Percentiles rank a stretch among this genome's conserved stretches.
phyloP scores from a whole-genome alignment of 2,329 filamentous ascomycete genomes.

The Orbilia ellipsospora region DNA sequence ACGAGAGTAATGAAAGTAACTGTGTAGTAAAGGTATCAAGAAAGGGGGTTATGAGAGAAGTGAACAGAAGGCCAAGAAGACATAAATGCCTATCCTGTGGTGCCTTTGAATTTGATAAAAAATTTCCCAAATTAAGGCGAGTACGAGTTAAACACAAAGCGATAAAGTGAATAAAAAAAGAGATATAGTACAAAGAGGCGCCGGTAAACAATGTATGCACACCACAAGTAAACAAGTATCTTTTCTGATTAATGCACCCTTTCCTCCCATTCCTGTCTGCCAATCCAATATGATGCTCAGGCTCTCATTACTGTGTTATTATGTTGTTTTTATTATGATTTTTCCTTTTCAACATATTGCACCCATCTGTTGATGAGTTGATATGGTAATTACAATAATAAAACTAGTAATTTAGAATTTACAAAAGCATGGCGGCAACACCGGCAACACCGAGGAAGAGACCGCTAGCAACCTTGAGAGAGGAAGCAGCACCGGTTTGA shows the following conservation, averaged over 20 bases:
- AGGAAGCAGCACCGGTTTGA: slow-evolving; percentile 56
- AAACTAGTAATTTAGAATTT: slow-evolving; percentile 25
- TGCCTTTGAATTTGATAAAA: slow-evolving; percentile 12
- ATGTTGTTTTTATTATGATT: background rate
- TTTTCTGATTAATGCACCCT: slow-evolving; percentile 5
- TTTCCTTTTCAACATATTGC: background rate
- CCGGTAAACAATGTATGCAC: slow-evolving; percentile 25
- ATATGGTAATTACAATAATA: background rate
- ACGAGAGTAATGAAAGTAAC: slow-evolving; percentile 19
- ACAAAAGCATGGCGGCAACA: slow-evolving; percentile 54
- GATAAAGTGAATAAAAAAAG: slow-evolving; percentile 7
- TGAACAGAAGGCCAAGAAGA: slow-evolving; percentile 17
- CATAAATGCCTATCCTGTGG: background rate
- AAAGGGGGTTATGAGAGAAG: slow-evolving; percentile 38
- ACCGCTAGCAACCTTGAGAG: slow-evolving; percentile 57
- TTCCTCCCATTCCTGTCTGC: no score
- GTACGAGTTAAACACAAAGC: slow-evolving; percentile 4
- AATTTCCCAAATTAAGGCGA: slow-evolving; percentile 23
- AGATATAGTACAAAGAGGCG: slow-evolving; percentile 48
- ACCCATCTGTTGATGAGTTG: background rate
- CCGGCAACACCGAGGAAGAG: slow-evolving; percentile 56
- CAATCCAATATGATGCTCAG: background rate
- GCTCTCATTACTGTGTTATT: slow-evolving; percentile 27
- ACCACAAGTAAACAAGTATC: slow-evolving; percentile 14
- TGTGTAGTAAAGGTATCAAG: background rate